Conservation (phyloP, 1,284 basidiomycete genomes). For the Hemileia vastatrix region DNA sequence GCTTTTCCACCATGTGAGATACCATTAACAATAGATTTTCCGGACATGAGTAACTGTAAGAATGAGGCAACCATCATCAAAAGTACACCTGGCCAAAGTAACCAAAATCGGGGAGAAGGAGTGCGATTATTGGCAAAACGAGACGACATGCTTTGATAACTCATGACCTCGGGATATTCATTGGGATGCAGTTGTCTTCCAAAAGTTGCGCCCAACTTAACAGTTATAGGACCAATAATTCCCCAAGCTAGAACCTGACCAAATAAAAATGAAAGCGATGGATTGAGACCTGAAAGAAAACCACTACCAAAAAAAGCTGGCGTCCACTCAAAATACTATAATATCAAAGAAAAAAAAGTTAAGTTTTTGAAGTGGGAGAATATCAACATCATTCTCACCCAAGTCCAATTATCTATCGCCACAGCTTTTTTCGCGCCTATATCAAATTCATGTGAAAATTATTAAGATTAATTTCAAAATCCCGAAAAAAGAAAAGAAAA, state of each 20-base stretch:
- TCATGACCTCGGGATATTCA: conserved; percentile 48
- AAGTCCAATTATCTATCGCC: conserved; percentile 17
- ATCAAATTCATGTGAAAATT: neutral
- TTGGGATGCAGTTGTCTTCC: conserved; percentile 39
- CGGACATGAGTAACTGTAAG: conserved; percentile 41
- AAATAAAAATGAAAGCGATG: conserved; percentile 57
- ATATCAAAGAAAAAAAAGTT: conserved; percentile 7
- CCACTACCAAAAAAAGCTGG: conserved; percentile 62
- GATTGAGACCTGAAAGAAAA: conserved; percentile 58
- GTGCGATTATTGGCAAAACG: conserved; percentile 46
- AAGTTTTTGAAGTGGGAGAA: neutral
- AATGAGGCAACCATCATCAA: conserved; percentile 46
- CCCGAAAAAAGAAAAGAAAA: conserved; percentile 52
- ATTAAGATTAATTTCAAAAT: neutral
- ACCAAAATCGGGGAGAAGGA: conserved; percentile 60
- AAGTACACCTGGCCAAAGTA: conserved; percentile 59
- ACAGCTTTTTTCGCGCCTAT: conserved; percentile 18
- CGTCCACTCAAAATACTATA: conserved; percentile 48
- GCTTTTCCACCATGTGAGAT: conserved; percentile 29
- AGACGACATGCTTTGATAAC: conserved; percentile 44
- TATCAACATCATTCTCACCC: neutral
- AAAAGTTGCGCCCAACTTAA: conserved; percentile 50
- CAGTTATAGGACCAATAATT: conserved; percentile 55
- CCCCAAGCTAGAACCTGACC: conserved; percentile 57
- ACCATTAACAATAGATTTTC: conserved; percentile 37